Percentiles rank a stretch among this genome's conserved stretches.
Conservation (phyloP, 345 rosid species). For the Raphanus raphanistrum region DNA sequence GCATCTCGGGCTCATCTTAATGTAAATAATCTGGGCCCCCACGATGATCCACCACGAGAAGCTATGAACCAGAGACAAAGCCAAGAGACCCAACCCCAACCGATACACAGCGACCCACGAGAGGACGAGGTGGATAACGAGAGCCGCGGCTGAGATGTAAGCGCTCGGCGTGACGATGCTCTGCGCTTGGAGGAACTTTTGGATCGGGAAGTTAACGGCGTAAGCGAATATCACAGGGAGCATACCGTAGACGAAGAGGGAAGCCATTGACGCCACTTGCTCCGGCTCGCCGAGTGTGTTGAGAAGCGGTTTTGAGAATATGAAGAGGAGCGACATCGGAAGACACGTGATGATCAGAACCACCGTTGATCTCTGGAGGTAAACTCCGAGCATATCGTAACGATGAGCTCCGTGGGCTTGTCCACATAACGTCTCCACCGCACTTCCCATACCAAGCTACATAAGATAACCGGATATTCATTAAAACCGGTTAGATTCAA, state of each 20-base stretch:
- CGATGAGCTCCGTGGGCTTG: constrained; percentile 79
- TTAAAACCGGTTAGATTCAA: not conserved
- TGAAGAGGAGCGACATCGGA: constrained; percentile 51
- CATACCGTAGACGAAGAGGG: constrained; percentile 60
- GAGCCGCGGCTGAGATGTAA: constrained; percentile 51
- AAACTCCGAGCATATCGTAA: constrained; percentile 64
- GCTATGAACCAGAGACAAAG: constrained; percentile 50
- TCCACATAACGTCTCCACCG: constrained; percentile 78
- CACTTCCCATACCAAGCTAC: constrained; percentile 83
- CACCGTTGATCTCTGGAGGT: constrained; percentile 65
- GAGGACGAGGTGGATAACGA: constrained; percentile 44
- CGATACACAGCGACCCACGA: constrained; percentile 57
- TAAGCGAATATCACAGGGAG: constrained; percentile 71
- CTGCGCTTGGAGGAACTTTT: constrained; percentile 64
- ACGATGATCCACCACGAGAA: constrained; percentile 67
- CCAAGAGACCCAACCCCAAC: constrained; percentile 51
- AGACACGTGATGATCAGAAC: constrained; percentile 52
- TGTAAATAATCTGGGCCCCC: constrained; percentile 57
- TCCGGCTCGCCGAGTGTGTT: constrained; percentile 55
- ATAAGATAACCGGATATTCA: not conserved
- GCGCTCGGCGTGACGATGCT: constrained; percentile 67
- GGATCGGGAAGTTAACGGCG: constrained; percentile 67
- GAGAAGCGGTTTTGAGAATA: constrained; percentile 54
- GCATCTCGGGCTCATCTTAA: constrained; percentile 48
- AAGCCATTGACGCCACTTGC: constrained; percentile 52